Base-by-base conservation (phyloP, 2,329 filamentous ascomycete species). In the Trichothecium roseum region DNA sequence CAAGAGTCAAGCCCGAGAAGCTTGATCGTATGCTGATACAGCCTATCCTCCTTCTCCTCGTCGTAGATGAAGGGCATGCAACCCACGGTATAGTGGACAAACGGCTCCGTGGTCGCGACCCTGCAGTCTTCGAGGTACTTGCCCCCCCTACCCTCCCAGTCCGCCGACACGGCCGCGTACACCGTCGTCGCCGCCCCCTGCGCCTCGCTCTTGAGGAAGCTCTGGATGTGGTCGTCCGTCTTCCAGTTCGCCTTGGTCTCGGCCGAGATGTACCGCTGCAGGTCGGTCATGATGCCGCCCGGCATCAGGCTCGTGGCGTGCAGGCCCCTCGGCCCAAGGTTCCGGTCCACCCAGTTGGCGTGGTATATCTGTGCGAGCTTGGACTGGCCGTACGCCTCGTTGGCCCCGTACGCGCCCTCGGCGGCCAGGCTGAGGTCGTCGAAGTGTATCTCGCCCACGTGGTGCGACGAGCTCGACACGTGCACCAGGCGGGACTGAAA, bases 311-410 rank as follows among this genome's bases (percentile, higher is more conserved):
- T 30, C 13, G n/a, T 2, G 10, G 31, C 30, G n/a, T 35, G 36
- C 7, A 38, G 16, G 18, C 27, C 24, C 3, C 30, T 14, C 7
- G 31, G 13, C n/a, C 36, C 31, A 16, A 27, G 34, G 32, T 24
- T 30, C 4, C 66, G 56, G 22, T 71, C 66, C 20, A 72, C 54
- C 38, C 67, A 56, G 42, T 64, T 68, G 9, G 67, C 59, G 42
- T 66, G 60, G 39, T 57, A 64, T 18, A 72, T 59, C 42, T 66
- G 68, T 12, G 68, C 66, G 1, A 57, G 55, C 44, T 73, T 74
- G 32, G 53, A 49, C 41, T 68, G 59, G 0, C 56, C 60, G 42
- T 73, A 73, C 1, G 62, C 54, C 3, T 37, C 34, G 41, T 46
- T 53, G 0, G 51, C 52, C 12, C 56, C 27, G 40, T 69, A 49